Evolutionary conservation across 306 rosid genomes (phyloP).

Genomic region (Ziziphus jujuba): DNA sequence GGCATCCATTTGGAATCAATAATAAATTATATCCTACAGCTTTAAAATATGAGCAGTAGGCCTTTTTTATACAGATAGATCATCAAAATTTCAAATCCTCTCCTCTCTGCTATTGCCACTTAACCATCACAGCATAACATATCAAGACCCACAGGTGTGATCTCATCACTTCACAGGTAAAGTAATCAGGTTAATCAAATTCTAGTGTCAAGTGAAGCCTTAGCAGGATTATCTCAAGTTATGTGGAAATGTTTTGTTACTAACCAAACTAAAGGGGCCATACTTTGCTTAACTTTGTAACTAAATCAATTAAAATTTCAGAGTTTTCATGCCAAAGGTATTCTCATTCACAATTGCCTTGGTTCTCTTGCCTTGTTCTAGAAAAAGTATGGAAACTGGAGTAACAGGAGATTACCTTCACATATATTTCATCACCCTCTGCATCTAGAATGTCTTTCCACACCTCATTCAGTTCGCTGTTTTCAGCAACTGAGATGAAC

Average conservation of each 20-base stretch:
- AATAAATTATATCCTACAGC: too few relatives aligned
- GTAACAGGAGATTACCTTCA: constrained; percentile 58
- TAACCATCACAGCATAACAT: too few relatives aligned
- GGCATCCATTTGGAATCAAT: too few relatives aligned
- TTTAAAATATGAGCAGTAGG: too few relatives aligned
- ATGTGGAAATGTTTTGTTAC: not conserved
- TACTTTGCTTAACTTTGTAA: not conserved
- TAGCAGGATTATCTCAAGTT: too few relatives aligned
- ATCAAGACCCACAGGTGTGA: too few relatives aligned
- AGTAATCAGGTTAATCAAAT: too few relatives aligned
- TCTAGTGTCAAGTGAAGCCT: too few relatives aligned
- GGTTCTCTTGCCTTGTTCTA: not conserved
- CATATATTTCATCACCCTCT: constrained; percentile 95
- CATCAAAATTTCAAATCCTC: too few relatives aligned
- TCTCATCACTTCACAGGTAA: too few relatives aligned
- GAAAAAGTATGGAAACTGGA: not conserved
- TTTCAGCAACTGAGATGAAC: constrained; percentile 70
- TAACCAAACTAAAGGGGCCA: not conserved
- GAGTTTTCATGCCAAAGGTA: not conserved
- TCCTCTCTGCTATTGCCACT: too few relatives aligned
- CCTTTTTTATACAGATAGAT: too few relatives aligned
- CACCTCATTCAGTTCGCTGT: constrained; percentile 80
- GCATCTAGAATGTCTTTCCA: constrained; percentile 94
- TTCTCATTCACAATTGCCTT: not conserved
- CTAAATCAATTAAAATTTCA: not conserved